These are phyloP conservation scores for Bondarzewia mesenterica DNA, from an alignment of 1,284 basidiomycete species.

Conservation along the genomic window DNA sequence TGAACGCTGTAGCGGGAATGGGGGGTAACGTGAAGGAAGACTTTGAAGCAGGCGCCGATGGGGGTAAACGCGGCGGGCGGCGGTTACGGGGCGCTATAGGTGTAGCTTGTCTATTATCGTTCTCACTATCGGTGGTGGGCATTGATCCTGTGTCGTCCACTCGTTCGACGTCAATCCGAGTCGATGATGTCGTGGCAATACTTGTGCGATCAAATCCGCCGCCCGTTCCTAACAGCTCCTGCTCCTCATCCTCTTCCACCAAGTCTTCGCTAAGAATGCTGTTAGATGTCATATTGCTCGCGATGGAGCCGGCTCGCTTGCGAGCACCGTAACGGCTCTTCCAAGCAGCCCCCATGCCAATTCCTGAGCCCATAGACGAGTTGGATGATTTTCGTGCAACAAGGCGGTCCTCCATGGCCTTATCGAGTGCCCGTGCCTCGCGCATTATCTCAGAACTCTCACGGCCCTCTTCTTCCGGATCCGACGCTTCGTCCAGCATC, in stretches of 20 bases:
- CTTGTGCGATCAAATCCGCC: slow-evolving; percentile 49
- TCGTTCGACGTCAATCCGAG: slow-evolving; percentile 29
- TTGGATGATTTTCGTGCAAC: slow-evolving; percentile 62
- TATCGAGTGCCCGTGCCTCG: slow-evolving; percentile 70
- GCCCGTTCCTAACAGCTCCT: slow-evolving; percentile 58
- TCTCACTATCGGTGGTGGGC: slow-evolving; percentile 21
- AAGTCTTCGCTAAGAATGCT: slow-evolving; percentile 73
- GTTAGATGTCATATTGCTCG: slow-evolving; percentile 55
- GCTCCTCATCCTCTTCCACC: slow-evolving; percentile 74
- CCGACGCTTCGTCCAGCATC: slow-evolving; percentile 51
- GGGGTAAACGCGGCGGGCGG: slow-evolving; percentile 43
- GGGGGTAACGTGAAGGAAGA: slow-evolving; percentile 39
- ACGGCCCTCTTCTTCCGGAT: slow-evolving; percentile 40
- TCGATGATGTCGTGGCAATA: slow-evolving; percentile 26
- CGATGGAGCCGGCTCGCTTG: slow-evolving; percentile 64
- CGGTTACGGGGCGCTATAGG: slow-evolving; percentile 19
- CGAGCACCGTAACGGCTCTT: slow-evolving; percentile 47
- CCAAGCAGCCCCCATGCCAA: slow-evolving; percentile 63
- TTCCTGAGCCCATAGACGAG: slow-evolving; percentile 58
- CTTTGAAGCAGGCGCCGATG: slow-evolving; percentile 34
- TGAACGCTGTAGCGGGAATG: slow-evolving; percentile 34
- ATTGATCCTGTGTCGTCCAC: slow-evolving; percentile 29
- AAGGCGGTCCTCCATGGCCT: slow-evolving; percentile 75
- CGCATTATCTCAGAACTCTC: slow-evolving; percentile 56
- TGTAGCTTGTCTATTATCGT: slow-evolving; percentile 17